A percentile compares a stretch with the other conserved stretches of the same genome.
Evolutionary conservation across 352 stramenopile species (phyloP).

Genomic region (Phytophthora pseudosyringae): DNA sequence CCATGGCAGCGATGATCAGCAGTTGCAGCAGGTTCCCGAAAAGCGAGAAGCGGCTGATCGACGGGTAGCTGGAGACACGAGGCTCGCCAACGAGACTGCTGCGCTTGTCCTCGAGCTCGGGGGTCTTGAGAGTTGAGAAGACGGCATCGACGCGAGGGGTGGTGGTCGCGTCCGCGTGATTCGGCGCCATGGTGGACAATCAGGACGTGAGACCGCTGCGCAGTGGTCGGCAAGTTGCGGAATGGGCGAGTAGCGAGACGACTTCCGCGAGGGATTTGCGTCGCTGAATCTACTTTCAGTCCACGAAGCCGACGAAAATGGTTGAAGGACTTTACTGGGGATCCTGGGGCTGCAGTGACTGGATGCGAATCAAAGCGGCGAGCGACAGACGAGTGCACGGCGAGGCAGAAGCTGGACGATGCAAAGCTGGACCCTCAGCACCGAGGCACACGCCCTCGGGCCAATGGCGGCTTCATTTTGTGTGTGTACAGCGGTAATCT

Average conservation of each 20-base stretch:
- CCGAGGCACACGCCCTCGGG: slow-evolving; percentile 21
- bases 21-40: slow-evolving; percentile 37
- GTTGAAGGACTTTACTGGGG: not conserved
- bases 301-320: too few species aligned
- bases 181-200: slow-evolving; percentile 23
- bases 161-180: slow-evolving; percentile 15
- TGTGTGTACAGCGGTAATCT: slow-evolving; percentile 3
- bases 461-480: slow-evolving; percentile 24
- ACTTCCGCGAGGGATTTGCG: too few species aligned
- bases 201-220: slow-evolving; percentile 4
- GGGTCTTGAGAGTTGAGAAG: slow-evolving; percentile 36
- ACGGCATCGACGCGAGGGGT: slow-evolving; percentile 24
- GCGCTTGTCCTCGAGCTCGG: slow-evolving; percentile 28
- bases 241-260: slow-evolving; percentile 18
- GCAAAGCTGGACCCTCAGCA: slow-evolving; percentile 12
- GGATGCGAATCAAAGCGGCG: too few species aligned
- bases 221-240: slow-evolving; percentile 20
- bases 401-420: slow-evolving; percentile 18
- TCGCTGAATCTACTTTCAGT: too few species aligned
- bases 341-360: slow-evolving; percentile 7
- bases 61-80: not conserved
- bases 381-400: slow-evolving; percentile 6
- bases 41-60: slow-evolving; percentile 1
- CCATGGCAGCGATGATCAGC: slow-evolving; percentile 35
- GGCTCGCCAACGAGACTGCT: slow-evolving; percentile 18